Evolutionary conservation across 305 asterid genomes (phyloP).

Genomic region (Rubia peregrina): DNA sequence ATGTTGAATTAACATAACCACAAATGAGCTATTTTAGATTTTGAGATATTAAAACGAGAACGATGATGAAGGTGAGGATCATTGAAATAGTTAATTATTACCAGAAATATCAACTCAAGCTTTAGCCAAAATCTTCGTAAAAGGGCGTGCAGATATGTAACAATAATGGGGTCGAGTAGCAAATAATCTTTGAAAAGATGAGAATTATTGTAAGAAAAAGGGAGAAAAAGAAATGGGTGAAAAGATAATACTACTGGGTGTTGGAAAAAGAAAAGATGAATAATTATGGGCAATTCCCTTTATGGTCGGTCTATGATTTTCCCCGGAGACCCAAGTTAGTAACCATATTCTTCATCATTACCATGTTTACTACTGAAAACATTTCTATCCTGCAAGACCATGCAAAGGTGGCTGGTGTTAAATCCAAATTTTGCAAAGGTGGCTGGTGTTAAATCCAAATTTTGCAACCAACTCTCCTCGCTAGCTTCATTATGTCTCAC

Average conservation of each 20-base stretch:
- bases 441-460: slow-evolving; percentile 5
- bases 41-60: too few relatives aligned
- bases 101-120: slow-evolving; percentile 10
- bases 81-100: neutral
- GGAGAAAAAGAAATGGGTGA: slow-evolving; percentile 24
- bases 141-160: slow-evolving; percentile 46
- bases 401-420: slow-evolving; percentile 1
- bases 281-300: slow-evolving; percentile 20
- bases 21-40: too few relatives aligned
- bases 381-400: neutral
- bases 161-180: slow-evolving; percentile 24
- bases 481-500: neutral
- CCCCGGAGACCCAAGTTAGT: neutral
- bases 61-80: neutral
- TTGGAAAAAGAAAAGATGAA: slow-evolving; percentile 30
- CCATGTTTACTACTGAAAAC: neutral
- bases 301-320: slow-evolving; percentile 19
- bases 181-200: slow-evolving; percentile 7
- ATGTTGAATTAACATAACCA: too few relatives aligned
- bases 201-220: slow-evolving; percentile 1
- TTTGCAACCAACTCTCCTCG: too few relatives aligned
- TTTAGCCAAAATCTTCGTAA: slow-evolving; percentile 38
- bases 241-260: slow-evolving; percentile 22
- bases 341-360: slow-evolving; percentile 12
- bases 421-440: slow-evolving; percentile 1